Evolutionary conservation across 306 rosid species (phyloP).

Genomic region (Sphenostylis stenocarpa): DNA sequence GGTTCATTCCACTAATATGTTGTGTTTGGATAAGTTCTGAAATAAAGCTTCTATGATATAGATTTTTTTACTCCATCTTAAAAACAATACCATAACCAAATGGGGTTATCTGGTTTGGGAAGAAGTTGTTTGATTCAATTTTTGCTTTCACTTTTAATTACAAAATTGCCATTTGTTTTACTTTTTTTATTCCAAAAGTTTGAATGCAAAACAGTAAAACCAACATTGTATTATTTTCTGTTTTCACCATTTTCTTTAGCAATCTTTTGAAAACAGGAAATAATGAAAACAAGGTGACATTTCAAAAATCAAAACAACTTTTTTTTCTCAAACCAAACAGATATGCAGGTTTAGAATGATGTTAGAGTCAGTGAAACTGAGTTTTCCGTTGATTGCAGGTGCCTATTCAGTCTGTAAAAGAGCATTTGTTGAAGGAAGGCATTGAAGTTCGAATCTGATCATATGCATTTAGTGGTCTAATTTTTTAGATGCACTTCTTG

Average conservation of each 20-base stretch:
- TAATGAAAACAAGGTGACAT: background rate
- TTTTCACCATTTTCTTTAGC: background rate
- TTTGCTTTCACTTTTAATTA: background rate
- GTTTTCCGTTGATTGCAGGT: conserved; percentile 53
- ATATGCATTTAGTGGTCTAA: background rate
- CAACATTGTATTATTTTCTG: background rate
- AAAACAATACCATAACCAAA: background rate
- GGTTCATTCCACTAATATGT: background rate
- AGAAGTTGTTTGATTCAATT: too few species aligned
- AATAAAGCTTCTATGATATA: background rate
- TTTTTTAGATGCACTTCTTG: background rate
- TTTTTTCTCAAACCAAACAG: background rate
- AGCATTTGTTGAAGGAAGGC: conserved; percentile 70
- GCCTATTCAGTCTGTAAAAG: conserved; percentile 76
- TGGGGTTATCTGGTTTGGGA: background rate
- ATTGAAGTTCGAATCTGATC: conserved; percentile 77
- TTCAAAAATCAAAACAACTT: too few species aligned
- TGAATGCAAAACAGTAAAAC: too few species aligned
- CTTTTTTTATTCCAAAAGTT: too few species aligned
- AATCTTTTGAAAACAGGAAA: background rate
- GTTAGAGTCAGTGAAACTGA: background rate
- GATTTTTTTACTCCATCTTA: background rate
- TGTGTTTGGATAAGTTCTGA: background rate
- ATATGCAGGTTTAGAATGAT: background rate
- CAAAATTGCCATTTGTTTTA: background rate